Evolutionary conservation across 2,329 filamentous ascomycete genomes (phyloP), one percentile per base, ranked within the genome.

Genomic region (Cladosporium velox): DNA sequence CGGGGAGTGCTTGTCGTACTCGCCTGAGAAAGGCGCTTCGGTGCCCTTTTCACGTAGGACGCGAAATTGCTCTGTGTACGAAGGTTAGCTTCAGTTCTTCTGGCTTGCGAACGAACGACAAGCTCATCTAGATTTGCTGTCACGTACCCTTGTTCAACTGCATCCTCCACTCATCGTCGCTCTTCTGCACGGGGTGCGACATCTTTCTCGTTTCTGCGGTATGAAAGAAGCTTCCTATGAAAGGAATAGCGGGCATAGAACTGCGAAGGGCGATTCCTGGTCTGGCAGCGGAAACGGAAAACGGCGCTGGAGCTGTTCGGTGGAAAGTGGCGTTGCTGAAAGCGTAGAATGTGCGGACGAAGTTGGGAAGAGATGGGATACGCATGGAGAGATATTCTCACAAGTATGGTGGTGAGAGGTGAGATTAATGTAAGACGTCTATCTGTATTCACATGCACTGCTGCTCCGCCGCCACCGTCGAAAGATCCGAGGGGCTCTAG

Each of bases 1-100:
- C 1, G 93, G 88, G 76, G 89, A 86, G 83, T 97, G 93, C 78
- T 94, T 92, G 82, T 99, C 90, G 78, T 91, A 97, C 78, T 90
- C 87, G 74, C 94, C 93, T 6, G 90, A 88, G 71, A 87, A 89
- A 18, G 94, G 87, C 2, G 87, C 80, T 78, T 99, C 96, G 55
- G 95, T 99, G 73, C 93, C 95, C 79, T 97, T 94, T 78, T 96
- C 83, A 69, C 95, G 90, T 65, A 99, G 88, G 76, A 99, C 86
- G 70, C 92, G 91, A 84, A 98, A 99, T 85, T 99, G 95, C 75
- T 97, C 94, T 97, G 73, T 63, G n/a, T n/a, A 15, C 30, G 2
- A 1, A 8, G n/a, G 38, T 69, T 26, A 59, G 64, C 8, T 14
- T 34, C 18, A 5, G n/a, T 18, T 14, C 12, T 55, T 4, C 28